Percentiles rank a stretch among this genome's conserved stretches.
phyloP scores from a whole-genome alignment of 225 moss, liverwort and hornwort species.

The Ulota crispa region DNA sequence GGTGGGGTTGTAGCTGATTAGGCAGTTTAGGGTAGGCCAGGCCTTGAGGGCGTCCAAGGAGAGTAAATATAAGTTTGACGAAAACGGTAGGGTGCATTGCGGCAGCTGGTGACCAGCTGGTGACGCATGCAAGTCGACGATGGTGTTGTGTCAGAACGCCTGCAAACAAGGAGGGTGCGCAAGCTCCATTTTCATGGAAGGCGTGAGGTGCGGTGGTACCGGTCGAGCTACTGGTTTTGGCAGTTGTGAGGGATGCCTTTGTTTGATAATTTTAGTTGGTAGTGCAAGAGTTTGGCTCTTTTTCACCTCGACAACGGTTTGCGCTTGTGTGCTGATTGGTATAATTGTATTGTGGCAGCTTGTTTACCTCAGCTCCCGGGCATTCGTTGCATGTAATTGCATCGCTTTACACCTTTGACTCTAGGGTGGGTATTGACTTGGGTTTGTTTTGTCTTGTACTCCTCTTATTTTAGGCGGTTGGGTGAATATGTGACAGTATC shows the following conservation, averaged over 20 bases:
- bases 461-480: too few species aligned
- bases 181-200: slow-evolving; percentile 35
- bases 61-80: slow-evolving; percentile 57
- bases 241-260: slow-evolving; percentile 58
- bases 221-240: slow-evolving; percentile 52
- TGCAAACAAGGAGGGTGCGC: slow-evolving; percentile 32
- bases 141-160: slow-evolving; percentile 32
- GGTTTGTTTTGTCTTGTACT: too few species aligned
- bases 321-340: not conserved
- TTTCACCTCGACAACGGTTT: slow-evolving; percentile 13
- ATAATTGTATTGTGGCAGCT: too few species aligned
- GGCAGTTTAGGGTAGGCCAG: slow-evolving; percentile 40
- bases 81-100: slow-evolving; percentile 25
- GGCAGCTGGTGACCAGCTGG: not conserved
- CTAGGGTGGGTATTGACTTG: too few species aligned
- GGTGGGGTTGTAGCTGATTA: slow-evolving; percentile 55
- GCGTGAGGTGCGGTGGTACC: slow-evolving; percentile 38
- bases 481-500: too few species aligned
- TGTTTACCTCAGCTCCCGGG: too few species aligned
- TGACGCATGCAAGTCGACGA: slow-evolving; percentile 31
- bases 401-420: too few species aligned
- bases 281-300: slow-evolving; percentile 28
- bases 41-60: slow-evolving; percentile 63
- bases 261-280: slow-evolving; percentile 61
- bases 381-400: too few species aligned